These are phyloP conservation scores for Metschnikowia lachancei DNA, from an alignment of 805 yeast species.

Conservation along the genomic window DNA sequence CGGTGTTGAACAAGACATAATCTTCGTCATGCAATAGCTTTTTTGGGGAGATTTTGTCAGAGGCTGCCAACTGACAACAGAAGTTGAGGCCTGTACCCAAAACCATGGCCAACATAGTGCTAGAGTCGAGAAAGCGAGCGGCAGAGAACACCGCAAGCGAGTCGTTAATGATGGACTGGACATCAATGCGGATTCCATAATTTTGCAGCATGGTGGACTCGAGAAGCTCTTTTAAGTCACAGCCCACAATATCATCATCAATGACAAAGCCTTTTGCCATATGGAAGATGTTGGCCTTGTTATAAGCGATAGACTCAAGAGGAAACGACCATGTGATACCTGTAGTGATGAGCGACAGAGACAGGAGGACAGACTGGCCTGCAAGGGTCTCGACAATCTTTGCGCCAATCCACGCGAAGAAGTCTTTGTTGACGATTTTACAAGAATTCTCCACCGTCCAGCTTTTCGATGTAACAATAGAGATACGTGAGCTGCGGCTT, in stretches of 20 bases:
- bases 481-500: slow-evolving; percentile 21
- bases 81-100: slow-evolving; percentile 69
- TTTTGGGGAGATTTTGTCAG: slow-evolving; percentile 15
- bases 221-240: slow-evolving; percentile 43
- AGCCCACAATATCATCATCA: slow-evolving; percentile 38
- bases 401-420: slow-evolving; percentile 40
- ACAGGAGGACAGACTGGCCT: slow-evolving; percentile 19
- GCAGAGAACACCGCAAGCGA: slow-evolving; percentile 64
- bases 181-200: slow-evolving; percentile 29
- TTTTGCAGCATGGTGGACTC: slow-evolving; percentile 28
- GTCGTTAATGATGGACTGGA: slow-evolving; percentile 56
- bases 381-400: slow-evolving; percentile 30
- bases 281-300: slow-evolving; percentile 45
- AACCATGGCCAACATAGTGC: slow-evolving; percentile 51
- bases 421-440: slow-evolving; percentile 36
- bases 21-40: slow-evolving; percentile 14
- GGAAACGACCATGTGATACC: slow-evolving; percentile 64
- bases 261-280: slow-evolving; percentile 64
- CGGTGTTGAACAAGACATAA: slow-evolving; percentile 46
- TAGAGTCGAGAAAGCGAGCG: slow-evolving; percentile 40
- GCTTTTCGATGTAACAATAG: slow-evolving; percentile 29
- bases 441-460: slow-evolving; percentile 40
- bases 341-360: slow-evolving; percentile 25
- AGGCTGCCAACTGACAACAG: slow-evolving; percentile 39
- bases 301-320: slow-evolving; percentile 38